Evolutionary conservation across 2,329 filamentous ascomycete genomes (phyloP), one percentile per base, ranked within the genome.

Genomic region (Apiospora phragmitis): DNA sequence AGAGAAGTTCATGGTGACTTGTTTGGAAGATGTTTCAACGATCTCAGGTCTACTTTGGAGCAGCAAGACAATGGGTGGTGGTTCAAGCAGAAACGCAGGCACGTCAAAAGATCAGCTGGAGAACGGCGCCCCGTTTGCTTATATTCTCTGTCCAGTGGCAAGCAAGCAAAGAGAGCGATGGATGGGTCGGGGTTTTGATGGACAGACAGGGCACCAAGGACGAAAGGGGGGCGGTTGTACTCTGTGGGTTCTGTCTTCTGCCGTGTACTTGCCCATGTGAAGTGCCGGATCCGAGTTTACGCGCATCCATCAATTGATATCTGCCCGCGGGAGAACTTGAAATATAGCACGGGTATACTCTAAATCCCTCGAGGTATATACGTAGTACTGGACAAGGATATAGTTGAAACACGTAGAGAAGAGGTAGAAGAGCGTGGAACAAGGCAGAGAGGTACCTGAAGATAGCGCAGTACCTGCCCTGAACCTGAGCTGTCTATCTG

Each of bases 1-100:
- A 65, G 85, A 82, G 79, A 86, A 89, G 77, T 89, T 86, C 87
- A 89, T 89, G 29, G 38, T 69, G 38, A 65, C 51, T 9, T 45
- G 26, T 16, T 21, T 51, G n/a, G 67, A 38, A n/a, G 55, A 62
- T 38, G 55, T 71, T 71, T 12, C 66, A 45, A 43, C 14, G 67
- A n/a, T n/a, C 47, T 38, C 32, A 38, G n/a, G 18, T 32, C 29
- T 62, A n/a, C 29, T 35, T 12, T 32, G 29, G 32, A 62, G 21
- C 32, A 35, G 38, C 55, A 38, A n/a, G 32, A 7, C 55, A 62
- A n/a, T 38, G n/a, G n/a, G 11, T n/a, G 55, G 29, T 38, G n/a
- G 32, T 62, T 62, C 55, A 7, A 35, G 32, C 38, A 62, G 21
- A 62, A 62, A 38, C 29, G 26, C 49, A 32, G 51, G 49, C 41